phyloP scores from a whole-genome alignment of 1,284 basidiomycete genomes.

The Trametes hirsuta region DNA sequence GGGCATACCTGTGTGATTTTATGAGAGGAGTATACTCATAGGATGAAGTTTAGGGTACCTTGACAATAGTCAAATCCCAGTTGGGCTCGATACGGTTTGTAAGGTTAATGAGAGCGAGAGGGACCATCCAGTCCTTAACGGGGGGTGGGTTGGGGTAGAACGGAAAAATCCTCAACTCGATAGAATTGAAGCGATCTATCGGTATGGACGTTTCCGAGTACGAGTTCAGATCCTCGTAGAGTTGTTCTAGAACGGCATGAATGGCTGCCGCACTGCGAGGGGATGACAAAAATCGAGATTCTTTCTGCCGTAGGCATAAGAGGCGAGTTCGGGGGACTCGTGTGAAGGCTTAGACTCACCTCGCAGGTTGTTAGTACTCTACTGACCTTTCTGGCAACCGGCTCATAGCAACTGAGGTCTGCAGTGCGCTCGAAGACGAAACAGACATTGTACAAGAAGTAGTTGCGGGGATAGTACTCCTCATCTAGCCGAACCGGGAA shows the following conservation, averaged over 20 bases:
- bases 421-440: constrained; percentile 94
- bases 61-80: constrained; percentile 95
- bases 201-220: constrained; percentile 94
- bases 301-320: constrained; percentile 59
- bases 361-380: constrained; percentile 88
- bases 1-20: constrained; percentile 59
- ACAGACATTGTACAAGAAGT: constrained; percentile 95
- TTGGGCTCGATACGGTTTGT: constrained; percentile 82
- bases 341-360: constrained; percentile 50
- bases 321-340: not conserved
- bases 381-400: constrained; percentile 93
- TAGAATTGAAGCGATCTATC: constrained; percentile 88
- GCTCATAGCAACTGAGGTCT: constrained; percentile 94
- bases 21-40: not conserved
- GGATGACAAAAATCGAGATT: constrained; percentile 86
- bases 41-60: constrained; percentile 47
- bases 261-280: constrained; percentile 73
- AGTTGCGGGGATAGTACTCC: constrained; percentile 78
- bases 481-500: constrained; percentile 78
- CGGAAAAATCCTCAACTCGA: constrained; percentile 95
- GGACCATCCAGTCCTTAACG: constrained; percentile 95
- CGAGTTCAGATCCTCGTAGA: constrained; percentile 96
- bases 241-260: constrained; percentile 89
- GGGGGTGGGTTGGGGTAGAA: constrained; percentile 93
- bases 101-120: constrained; percentile 87